Conservation (phyloP, 2,329 filamentous ascomycete species). For the Claviceps cyperi region DNA sequence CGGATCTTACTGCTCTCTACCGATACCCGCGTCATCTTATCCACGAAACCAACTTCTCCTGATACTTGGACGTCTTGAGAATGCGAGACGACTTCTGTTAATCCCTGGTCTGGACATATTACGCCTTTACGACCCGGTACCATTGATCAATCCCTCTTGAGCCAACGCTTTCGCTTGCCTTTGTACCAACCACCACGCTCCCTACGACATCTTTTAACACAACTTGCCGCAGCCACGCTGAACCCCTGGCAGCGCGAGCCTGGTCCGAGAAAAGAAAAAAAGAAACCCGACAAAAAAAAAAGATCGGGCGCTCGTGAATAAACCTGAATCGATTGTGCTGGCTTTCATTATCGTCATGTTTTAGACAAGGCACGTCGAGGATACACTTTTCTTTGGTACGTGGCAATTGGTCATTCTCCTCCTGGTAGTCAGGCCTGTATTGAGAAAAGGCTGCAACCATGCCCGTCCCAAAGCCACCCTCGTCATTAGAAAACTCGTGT, state of each 20-base stretch:
- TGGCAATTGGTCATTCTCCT: neutral
- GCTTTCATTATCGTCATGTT: slow-evolving; percentile 5
- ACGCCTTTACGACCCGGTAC: neutral
- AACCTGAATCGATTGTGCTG: neutral
- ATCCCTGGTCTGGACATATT: neutral
- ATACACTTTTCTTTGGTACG: neutral
- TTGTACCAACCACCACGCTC: neutral
- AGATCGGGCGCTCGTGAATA: neutral
- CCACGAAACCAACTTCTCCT: neutral
- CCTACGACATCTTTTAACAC: neutral
- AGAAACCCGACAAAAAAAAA: too few species aligned
- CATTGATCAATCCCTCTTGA: neutral
- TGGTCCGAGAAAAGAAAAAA: neutral
- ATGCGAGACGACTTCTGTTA: slow-evolving; percentile 2
- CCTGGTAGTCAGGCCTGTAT: neutral
- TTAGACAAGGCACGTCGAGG: neutral
- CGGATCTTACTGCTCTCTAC: neutral
- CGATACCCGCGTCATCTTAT: neutral
- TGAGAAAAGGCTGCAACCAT: slow-evolving; percentile 30
- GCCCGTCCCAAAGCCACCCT: slow-evolving; percentile 56
- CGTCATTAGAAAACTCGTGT: slow-evolving; percentile 62
- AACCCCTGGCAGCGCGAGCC: neutral
- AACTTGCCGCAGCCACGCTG: neutral
- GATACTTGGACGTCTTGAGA: slow-evolving; percentile 1
- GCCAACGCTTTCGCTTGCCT: neutral